phyloP scores from a whole-genome alignment of 2,329 filamentous ascomycete species.

The Diplodia scrobiculata region DNA sequence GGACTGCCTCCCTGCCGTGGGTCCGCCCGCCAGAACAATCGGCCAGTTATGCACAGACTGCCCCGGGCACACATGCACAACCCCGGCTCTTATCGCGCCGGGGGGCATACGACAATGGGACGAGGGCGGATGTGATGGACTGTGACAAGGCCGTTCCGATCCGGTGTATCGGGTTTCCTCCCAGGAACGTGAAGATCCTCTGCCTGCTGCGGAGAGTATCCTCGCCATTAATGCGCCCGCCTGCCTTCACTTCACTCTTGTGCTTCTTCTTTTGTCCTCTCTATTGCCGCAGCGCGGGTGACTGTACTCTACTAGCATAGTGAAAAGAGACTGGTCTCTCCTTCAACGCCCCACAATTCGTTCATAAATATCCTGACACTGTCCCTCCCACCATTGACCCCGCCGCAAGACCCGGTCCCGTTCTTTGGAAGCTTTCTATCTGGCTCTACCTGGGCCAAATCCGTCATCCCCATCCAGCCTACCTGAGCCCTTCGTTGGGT shows the following conservation, averaged over 20 bases:
- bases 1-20: constrained; percentile 6
- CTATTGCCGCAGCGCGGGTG: constrained; percentile 3
- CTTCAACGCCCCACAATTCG: constrained; percentile 1
- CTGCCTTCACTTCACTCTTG: not conserved
- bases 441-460: not conserved
- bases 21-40: constrained; percentile 5
- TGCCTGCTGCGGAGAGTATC: constrained; percentile 13
- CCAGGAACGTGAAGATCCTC: constrained; percentile 21
- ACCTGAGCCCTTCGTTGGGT: constrained; percentile 20
- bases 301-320: constrained; percentile 10
- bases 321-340: not conserved
- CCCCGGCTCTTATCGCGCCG: constrained; percentile 9
- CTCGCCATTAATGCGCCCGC: constrained; percentile 14
- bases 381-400: constrained; percentile 1
- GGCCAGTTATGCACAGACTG: not conserved
- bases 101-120: constrained; percentile 2
- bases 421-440: not conserved
- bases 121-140: constrained; percentile 10
- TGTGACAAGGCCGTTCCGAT: constrained; percentile 18
- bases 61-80: constrained; percentile 2
- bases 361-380: constrained; percentile 16
- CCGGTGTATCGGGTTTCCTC: constrained; percentile 14
- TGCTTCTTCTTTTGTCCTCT: constrained; percentile 18
- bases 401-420: not conserved
- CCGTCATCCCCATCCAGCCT: not conserved